A percentile compares a stretch with the other conserved stretches of the same genome.
Evolutionary conservation across 306 rosid genomes (phyloP).

Genomic region (Trichosanthes truncata): DNA sequence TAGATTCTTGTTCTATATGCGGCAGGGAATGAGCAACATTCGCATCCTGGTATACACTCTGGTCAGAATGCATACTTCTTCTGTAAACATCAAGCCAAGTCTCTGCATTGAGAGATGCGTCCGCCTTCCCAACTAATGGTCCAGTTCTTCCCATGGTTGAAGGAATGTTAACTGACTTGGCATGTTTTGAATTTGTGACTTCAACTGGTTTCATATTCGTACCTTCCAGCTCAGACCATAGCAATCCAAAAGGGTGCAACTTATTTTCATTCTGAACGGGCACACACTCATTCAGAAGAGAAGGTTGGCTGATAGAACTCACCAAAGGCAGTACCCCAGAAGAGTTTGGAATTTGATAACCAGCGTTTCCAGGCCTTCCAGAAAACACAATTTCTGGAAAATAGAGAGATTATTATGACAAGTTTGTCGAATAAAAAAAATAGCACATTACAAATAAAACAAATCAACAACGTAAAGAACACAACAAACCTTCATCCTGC

Average conservation of each 20-base stretch:
- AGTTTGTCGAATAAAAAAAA: neutral
- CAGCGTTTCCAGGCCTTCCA: constrained; percentile 26
- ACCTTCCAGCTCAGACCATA: constrained; percentile 51
- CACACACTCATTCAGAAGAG: constrained; percentile 21
- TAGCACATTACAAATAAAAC: neutral
- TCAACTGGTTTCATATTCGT: constrained; percentile 22
- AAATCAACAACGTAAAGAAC: neutral
- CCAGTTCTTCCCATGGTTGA: constrained; percentile 25
- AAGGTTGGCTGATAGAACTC: constrained; percentile 20
- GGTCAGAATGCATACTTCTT: constrained; percentile 26
- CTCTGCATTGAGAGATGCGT: constrained; percentile 27
- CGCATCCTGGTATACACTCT: constrained; percentile 26
- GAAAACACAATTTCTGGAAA: constrained; percentile 33
- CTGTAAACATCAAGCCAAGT: constrained; percentile 34
- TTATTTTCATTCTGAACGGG: constrained; percentile 27
- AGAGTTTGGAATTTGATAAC: constrained; percentile 22
- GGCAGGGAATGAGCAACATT: constrained; percentile 21
- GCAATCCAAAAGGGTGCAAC: constrained; percentile 53
- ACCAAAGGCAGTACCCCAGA: constrained; percentile 17
- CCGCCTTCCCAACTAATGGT: constrained; percentile 27
- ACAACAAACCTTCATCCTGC: constrained; percentile 38
- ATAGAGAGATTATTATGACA: neutral
- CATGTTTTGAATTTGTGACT: constrained; percentile 22
- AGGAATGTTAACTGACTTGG: constrained; percentile 18
- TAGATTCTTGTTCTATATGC: constrained; percentile 32